Percentiles rank a stretch among this genome's conserved stretches.
Conservation (phyloP, 768 basidiomycete genomes). For the Lanmaoa pseudosensibilis region DNA sequence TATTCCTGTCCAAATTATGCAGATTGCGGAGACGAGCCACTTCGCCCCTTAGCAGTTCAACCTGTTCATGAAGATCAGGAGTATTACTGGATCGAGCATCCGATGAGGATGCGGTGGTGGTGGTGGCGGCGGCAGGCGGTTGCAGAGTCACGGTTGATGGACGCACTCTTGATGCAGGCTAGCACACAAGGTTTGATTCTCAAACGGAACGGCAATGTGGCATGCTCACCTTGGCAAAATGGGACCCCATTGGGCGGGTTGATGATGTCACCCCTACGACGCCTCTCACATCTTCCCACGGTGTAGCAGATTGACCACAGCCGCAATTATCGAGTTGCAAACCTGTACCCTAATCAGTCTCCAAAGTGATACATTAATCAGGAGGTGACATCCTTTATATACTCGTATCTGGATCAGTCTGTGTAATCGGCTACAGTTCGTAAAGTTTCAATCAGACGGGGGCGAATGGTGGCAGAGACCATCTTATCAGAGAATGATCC, state of each 20-base stretch:
- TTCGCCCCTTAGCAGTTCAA: slow-evolving; percentile 7
- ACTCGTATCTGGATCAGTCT: background rate
- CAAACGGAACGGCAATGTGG: background rate
- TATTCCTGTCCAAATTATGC: background rate
- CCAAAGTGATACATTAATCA: no score
- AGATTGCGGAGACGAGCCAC: slow-evolving; percentile 9
- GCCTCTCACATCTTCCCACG: no score
- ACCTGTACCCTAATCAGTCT: no score
- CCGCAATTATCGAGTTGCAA: no score
- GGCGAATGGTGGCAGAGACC: background rate
- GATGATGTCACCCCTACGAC: no score
- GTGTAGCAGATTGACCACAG: no score
- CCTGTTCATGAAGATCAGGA: background rate
- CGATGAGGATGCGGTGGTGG: background rate
- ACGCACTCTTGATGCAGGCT: background rate
- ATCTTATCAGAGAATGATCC: background rate
- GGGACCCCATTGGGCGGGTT: no score
- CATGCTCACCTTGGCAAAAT: background rate
- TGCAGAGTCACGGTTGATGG: background rate
- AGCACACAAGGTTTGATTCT: background rate
- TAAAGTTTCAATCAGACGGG: background rate
- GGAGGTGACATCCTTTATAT: no score
- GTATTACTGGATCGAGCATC: background rate
- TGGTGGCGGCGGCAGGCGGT: background rate
- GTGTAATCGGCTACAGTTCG: background rate